Evolutionary conservation across 257 asterid genomes (phyloP).

Genomic region (Penstemon newberryi): DNA sequence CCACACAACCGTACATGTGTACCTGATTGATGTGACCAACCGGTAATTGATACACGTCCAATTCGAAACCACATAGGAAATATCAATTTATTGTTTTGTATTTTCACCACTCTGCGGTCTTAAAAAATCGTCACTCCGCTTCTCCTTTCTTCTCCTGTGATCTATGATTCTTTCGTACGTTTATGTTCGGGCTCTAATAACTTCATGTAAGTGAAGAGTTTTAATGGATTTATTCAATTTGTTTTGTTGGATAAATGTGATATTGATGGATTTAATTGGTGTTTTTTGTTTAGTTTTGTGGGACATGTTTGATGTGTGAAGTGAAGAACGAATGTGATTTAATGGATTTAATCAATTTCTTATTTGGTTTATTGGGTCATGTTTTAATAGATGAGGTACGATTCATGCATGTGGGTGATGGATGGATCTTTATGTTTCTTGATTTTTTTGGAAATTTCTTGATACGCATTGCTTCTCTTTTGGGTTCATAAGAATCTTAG

Average conservation of each 20-base stretch:
- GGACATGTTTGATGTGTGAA: neutral
- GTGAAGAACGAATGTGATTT: neutral
- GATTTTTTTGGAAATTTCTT: neutral
- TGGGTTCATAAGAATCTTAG: neutral
- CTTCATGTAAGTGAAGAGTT: neutral
- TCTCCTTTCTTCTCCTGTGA: neutral
- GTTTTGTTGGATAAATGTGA: neutral
- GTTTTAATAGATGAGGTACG: neutral
- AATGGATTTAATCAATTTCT: neutral
- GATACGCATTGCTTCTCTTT: neutral
- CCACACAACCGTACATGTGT: neutral
- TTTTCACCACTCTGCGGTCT: no score
- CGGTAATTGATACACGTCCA: neutral
- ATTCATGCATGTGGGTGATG: constrained; percentile 8
- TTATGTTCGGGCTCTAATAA: neutral
- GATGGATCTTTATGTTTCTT: neutral
- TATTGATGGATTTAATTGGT: no score
- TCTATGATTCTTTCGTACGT: neutral
- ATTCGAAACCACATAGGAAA: neutral
- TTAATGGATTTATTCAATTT: neutral
- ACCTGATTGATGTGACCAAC: neutral
- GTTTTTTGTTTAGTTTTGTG: neutral
- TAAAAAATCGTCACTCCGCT: no score
- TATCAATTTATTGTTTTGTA: neutral
- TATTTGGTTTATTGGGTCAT: neutral